Base-by-base conservation (phyloP, 208 protist genomes). In the Crithidia brevicula region DNA sequence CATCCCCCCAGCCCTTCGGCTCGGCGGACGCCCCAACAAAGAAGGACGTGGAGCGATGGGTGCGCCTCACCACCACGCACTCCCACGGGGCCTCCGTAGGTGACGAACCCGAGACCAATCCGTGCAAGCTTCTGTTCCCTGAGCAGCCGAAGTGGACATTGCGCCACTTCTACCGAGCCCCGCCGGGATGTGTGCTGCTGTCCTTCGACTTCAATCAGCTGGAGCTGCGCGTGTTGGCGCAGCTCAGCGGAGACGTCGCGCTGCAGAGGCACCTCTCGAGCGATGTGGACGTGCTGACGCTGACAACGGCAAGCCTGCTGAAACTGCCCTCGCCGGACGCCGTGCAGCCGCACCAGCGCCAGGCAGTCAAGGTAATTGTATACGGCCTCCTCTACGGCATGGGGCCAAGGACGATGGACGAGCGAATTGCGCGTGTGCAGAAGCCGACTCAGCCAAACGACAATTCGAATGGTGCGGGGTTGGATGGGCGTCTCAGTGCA, bases 361-460 rank as follows among this genome's bases (percentile, higher is more conserved):
- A 86, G 50, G 72, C 82, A 0, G 64, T 83, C 2, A 97, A 97
- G 70, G 73, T 88, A 25, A 74, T 97, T n/a, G 85, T 95, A 16
- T 97, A 94, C 63, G 94, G 94, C 11, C 65, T 96, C 4, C 47
- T 97, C 3, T 97, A 97, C 73, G 91, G 90, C 38, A 96, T 95
- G 91, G 93, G 91, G 7, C 72, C 68, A 7, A 72, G 81, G n/a
- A 30, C 56, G 51, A 85, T 95, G 79, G 79, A 90, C 30, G 49
- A 81, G 64, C 73, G 76, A 2, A 62, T 89, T 15, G 8, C 27
- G 3, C 63, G 79, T 6, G 27, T 71, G 4, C 50, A 20, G 25
- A 42, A 25, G 13, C 31, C 53, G 30, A 22, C 56, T 13, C 6
- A 38, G 8, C 0, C 9, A 25, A 38, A 13, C 52, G 10, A 18